Base-by-base conservation (phyloP, 768 basidiomycete genomes). In the Botryobasidium botryosum region DNA sequence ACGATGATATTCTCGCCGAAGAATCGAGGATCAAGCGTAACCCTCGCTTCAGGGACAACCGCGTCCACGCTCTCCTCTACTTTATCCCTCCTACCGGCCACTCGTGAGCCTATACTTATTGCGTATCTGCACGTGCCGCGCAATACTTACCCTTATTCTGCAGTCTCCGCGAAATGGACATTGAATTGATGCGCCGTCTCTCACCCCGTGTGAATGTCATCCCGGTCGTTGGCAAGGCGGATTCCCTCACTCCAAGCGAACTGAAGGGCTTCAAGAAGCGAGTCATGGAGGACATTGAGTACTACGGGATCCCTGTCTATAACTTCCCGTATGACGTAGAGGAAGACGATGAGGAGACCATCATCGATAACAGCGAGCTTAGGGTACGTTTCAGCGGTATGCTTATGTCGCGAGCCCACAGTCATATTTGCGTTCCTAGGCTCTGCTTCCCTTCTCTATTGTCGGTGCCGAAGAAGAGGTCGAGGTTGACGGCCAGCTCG, bases 321-420 rank as follows among this genome's bases (percentile, higher is more conserved):
- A 97, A 97, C 67, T 99, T 99, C 72, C 94, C 94, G 0, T 99
- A 96, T 60, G 94, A 97, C 53, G 79, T 92, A 5, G 94, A 99
- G 61, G 94, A 99, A 62, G 94, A 99, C 57, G 94, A 99, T 57
- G 91, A 96, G 57, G 94, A 97, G 56, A 99, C 94, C 3, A 86
- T 99, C 48, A 78, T 81, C 56, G 94, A 99, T 61, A 99, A 97
- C 65, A 82, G 82, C 55, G 91, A 96, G 61, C 77, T 99, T 43
- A 71, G 92, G 43, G 86, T 85, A 57, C 50, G 74, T 61, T 43
- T 10, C 4, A 5, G 2, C 6, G 12, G 20, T 31, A 21, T n/a
- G n/a, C 35, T 23, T 10, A 29, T 7, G n/a, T 41, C n/a, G n/a
- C n/a, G n/a, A 42, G 42, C 43, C 17, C 27, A 8, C 38, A 43